phyloP scores from a whole-genome alignment of 768 basidiomycete species.

The Tylopilus sp. region DNA sequence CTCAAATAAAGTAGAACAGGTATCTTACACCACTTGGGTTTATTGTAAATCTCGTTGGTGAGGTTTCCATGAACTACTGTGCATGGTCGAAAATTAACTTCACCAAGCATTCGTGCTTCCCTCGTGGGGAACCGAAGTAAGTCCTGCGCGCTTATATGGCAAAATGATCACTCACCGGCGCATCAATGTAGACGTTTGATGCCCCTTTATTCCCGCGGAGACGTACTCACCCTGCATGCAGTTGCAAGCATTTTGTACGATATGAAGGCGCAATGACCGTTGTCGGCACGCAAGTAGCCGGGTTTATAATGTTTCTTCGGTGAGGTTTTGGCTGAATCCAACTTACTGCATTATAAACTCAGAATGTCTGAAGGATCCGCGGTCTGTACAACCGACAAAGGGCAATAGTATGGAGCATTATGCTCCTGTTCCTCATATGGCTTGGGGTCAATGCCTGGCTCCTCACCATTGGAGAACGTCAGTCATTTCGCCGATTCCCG shows the following conservation, averaged over 20 bases:
- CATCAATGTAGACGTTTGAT: conserved; percentile 11
- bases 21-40: conserved; percentile 64
- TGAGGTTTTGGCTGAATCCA: conserved; percentile 14
- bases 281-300: conserved; percentile 37
- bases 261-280: conserved; percentile 49
- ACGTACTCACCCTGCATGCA: conserved; percentile 12
- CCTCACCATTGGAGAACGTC: conserved; percentile 49
- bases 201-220: not conserved
- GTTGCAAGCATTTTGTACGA: conserved; percentile 45
- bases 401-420: conserved; percentile 7
- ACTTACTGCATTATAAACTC: not conserved
- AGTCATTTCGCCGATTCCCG: conserved; percentile 14
- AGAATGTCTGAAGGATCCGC: conserved; percentile 8
- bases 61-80: not conserved
- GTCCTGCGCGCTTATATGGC: not conserved
- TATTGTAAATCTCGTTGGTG: conserved; percentile 48
- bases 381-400: conserved; percentile 15
- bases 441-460: conserved; percentile 52
- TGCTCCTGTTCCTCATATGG: conserved; percentile 39
- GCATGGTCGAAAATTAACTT: not conserved
- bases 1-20: conserved; percentile 44
- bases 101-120: conserved; percentile 17
- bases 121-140: conserved; percentile 13
- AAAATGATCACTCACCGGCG: not conserved
- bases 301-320: conserved; percentile 45